These are phyloP conservation scores for Prunus dulcis DNA, from an alignment of 306 rosid genomes.

Conservation along the genomic window DNA sequence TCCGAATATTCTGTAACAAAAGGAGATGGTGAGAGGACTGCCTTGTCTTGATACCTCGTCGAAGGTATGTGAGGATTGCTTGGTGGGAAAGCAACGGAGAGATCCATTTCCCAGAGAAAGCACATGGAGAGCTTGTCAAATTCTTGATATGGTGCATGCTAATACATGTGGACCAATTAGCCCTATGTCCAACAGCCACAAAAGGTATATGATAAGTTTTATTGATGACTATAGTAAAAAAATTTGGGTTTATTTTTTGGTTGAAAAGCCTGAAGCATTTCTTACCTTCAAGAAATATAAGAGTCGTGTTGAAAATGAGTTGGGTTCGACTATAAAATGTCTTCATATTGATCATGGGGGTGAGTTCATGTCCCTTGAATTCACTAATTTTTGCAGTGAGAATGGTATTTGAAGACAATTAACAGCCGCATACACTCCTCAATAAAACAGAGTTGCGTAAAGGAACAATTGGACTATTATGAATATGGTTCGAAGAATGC, in stretches of 20 bases:
- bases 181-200: too few species aligned
- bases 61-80: not conserved
- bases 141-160: not conserved
- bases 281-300: not conserved
- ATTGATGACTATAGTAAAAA: not conserved
- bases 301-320: not conserved
- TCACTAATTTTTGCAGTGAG: not conserved
- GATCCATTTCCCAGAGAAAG: not conserved
- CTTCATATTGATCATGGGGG: not conserved
- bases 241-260: not conserved
- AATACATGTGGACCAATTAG: too few species aligned
- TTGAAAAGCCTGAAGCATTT: not conserved
- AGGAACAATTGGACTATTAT: not conserved
- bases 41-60: not conserved
- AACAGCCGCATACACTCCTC: not conserved
- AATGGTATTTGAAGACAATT: not conserved
- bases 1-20: not conserved
- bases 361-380: not conserved
- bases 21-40: not conserved
- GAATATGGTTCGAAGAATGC: not conserved
- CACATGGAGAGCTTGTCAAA: too few species aligned
- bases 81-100: not conserved
- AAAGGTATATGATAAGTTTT: too few species aligned
- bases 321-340: not conserved
- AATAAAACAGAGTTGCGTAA: not conserved